Base-by-base conservation (phyloP, 2,329 filamentous ascomycete genomes). In the Scedosporium apiospermum region DNA sequence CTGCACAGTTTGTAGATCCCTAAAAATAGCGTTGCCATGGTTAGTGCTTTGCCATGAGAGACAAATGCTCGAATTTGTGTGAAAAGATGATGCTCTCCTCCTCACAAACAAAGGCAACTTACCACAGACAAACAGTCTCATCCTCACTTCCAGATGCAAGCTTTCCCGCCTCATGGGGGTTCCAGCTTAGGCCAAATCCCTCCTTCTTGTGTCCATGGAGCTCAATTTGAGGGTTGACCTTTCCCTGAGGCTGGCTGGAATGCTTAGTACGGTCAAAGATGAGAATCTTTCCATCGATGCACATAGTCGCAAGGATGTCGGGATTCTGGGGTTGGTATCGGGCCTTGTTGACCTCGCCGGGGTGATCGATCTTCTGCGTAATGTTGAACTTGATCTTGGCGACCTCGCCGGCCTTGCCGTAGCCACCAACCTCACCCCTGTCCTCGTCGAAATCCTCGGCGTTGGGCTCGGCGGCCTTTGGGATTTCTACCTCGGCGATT, bases 211-310 rank as follows among this genome's bases (percentile, higher is more conserved):
- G 95, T 3, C 95, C 95, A 53, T 89, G 77, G 27, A 98, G 84
- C 71, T 91, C 90, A 63, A 96, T 87, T 72, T 98, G 90, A 27
- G 92, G 88, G 68, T 88, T 90, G 63, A 92, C 82, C 61, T 82
- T 86, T 64, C 88, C 88, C 27, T 87, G 84, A 6, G 93, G 92
- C 65, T 88, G 80, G 63, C 88, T 85, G 58, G 88, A 88, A 73
- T 98, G 93, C 81, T 97, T 98, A 61, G 93, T 96, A 67, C 93
- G 88, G 77, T 99, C 95, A 77, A 96, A 99, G 68, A 99, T 87
- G 73, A 98, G 86, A 51, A 97, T 90, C 67, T 87, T 88, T 65
- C 91, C 90, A 73, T 97, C 90, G 6, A 91, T 86, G 66, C 91
- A 92, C 76, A 97, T 88, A 0, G 95, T 97, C 3, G 95, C 95